These are phyloP conservation scores for Solanum medicagineum DNA, from an alignment of 257 asterid genomes.

Conservation along the genomic window DNA sequence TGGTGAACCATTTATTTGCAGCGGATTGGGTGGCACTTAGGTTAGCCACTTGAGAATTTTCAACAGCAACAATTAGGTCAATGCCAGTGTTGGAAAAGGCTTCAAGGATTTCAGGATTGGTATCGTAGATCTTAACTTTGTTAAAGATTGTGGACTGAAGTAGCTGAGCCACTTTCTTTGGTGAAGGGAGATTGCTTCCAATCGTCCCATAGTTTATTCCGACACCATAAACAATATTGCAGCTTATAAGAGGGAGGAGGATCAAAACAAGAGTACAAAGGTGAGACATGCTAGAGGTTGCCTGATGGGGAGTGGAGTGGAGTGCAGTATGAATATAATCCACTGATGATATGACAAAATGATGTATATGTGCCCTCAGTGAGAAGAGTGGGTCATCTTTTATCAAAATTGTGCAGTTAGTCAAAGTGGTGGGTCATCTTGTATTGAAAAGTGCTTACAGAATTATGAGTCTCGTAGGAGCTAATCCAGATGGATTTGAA, in stretches of 20 bases:
- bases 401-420: neutral
- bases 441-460: neutral
- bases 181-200: slow-evolving; percentile 65
- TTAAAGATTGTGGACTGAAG: slow-evolving; percentile 47
- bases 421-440: neutral
- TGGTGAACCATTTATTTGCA: slow-evolving; percentile 37
- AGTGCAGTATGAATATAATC: neutral
- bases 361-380: neutral
- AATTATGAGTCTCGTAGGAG: neutral
- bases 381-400: neutral
- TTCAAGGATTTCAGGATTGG: slow-evolving; percentile 46
- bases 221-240: slow-evolving; percentile 9
- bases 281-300: neutral
- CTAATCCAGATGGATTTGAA: neutral
- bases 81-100: slow-evolving; percentile 62
- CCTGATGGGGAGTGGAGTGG: neutral
- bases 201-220: slow-evolving; percentile 62
- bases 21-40: slow-evolving; percentile 22
- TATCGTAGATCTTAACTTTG: slow-evolving; percentile 54
- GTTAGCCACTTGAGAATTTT: slow-evolving; percentile 34
- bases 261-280: neutral
- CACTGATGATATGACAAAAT: neutral
- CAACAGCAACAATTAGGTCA: slow-evolving; percentile 46
- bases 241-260: neutral
- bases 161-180: slow-evolving; percentile 48